These are phyloP conservation scores for Aspergillus candidus DNA, from an alignment of 2,329 filamentous ascomycete species.

Conservation along the genomic window DNA sequence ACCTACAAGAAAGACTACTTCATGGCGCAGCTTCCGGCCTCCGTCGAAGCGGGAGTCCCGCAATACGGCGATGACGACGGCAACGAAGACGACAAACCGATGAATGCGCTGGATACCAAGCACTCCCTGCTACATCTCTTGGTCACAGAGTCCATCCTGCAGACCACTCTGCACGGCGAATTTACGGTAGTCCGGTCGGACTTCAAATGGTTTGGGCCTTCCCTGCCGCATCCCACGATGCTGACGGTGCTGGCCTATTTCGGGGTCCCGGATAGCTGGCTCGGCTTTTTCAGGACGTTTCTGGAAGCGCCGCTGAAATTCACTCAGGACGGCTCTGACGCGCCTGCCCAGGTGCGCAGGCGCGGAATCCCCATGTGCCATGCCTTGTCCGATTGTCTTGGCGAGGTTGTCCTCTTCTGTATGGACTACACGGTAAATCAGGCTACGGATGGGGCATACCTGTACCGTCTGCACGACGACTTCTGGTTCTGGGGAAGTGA, in stretches of 20 bases:
- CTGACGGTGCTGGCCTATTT: slow-evolving; percentile 54
- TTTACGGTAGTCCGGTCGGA: slow-evolving; percentile 53
- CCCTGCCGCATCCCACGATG: slow-evolving; percentile 55
- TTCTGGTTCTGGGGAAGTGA: slow-evolving; percentile 62
- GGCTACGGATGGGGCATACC: slow-evolving; percentile 46
- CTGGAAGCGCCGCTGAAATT: slow-evolving; percentile 57
- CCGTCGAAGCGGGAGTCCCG: slow-evolving; percentile 32
- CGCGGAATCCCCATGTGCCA: slow-evolving; percentile 58
- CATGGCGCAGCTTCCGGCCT: slow-evolving; percentile 49
- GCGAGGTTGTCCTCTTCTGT: slow-evolving; percentile 57
- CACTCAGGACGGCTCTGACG: slow-evolving; percentile 46
- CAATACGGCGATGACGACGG: slow-evolving; percentile 36
- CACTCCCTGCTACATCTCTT: slow-evolving; percentile 54
- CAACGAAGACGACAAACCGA: slow-evolving; percentile 25
- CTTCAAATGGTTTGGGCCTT: slow-evolving; percentile 54
- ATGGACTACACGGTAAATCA: slow-evolving; percentile 61
- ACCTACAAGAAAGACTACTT: slow-evolving; percentile 47
- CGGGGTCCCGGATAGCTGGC: slow-evolving; percentile 51
- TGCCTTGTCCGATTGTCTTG: slow-evolving; percentile 53
- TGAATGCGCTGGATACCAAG: slow-evolving; percentile 45
- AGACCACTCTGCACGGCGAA: slow-evolving; percentile 43
- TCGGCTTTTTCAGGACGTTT: slow-evolving; percentile 55
- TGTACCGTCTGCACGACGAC: slow-evolving; percentile 60
- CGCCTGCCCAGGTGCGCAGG: slow-evolving; percentile 41
- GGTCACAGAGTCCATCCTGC: slow-evolving; percentile 50